These are phyloP conservation scores for Eutypella sp. DNA, from an alignment of 2,329 filamentous ascomycete genomes.

Conservation along the genomic window DNA sequence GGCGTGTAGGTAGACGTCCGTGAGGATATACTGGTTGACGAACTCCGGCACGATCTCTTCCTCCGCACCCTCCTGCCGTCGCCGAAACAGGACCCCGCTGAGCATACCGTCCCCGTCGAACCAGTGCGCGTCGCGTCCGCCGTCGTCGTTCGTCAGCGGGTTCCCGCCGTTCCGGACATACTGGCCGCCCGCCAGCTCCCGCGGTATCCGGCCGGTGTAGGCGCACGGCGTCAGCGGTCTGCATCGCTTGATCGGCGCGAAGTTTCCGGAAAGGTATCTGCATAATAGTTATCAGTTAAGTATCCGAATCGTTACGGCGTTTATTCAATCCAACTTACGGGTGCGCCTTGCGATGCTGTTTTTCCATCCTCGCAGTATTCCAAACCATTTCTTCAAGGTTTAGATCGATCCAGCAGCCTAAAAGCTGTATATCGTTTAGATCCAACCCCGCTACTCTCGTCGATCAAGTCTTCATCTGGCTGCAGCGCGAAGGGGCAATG, in stretches of 20 bases:
- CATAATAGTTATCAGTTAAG: slow-evolving; percentile 2
- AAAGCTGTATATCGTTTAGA: no score
- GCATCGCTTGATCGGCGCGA: slow-evolving; percentile 58
- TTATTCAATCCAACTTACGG: slow-evolving; percentile 19
- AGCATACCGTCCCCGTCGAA: slow-evolving; percentile 76
- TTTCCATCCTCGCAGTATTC: slow-evolving; percentile 12
- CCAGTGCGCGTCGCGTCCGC: slow-evolving; percentile 63
- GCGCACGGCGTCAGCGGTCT: slow-evolving; percentile 51
- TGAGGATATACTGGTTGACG: slow-evolving; percentile 64
- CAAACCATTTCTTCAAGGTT: neutral
- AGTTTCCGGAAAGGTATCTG: slow-evolving; percentile 63
- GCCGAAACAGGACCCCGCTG: slow-evolving; percentile 58
- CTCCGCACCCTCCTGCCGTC: slow-evolving; percentile 29
- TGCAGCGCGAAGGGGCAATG: no score
- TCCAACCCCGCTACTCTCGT: no score
- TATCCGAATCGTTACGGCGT: neutral
- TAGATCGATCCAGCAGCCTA: no score
- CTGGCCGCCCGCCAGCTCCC: slow-evolving; percentile 62
- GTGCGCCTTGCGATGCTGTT: slow-evolving; percentile 12
- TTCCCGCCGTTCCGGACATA: slow-evolving; percentile 71
- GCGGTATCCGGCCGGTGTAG: slow-evolving; percentile 54
- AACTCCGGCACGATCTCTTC: slow-evolving; percentile 53
- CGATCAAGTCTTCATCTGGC: no score
- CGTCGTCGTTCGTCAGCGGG: slow-evolving; percentile 56
- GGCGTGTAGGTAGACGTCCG: slow-evolving; percentile 57